phyloP scores from a whole-genome alignment of 345 rosid genomes.

The Clausena lansium region DNA sequence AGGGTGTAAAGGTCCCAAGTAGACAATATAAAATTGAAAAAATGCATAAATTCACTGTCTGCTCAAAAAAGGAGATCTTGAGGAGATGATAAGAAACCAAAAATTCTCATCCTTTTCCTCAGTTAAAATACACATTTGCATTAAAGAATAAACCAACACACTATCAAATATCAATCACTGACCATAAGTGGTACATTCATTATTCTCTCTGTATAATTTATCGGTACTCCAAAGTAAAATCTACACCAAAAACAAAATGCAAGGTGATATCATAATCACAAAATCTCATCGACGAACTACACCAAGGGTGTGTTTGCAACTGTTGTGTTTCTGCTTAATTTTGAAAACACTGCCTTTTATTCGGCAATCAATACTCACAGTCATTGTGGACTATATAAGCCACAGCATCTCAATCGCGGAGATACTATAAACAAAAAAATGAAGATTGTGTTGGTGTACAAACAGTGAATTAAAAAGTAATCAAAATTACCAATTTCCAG shows the following conservation, averaged over 20 bases:
- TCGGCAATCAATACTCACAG: no score
- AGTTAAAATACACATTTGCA: background rate
- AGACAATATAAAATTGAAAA: background rate
- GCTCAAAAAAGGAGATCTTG: background rate
- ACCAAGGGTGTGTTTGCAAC: no score
- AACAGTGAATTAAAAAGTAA: background rate
- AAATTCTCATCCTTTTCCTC: background rate
- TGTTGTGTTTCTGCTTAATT: no score
- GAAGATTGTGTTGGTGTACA: background rate
- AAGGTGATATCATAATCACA: background rate
- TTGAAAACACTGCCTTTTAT: no score
- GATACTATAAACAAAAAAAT: no score
- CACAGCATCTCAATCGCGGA: no score
- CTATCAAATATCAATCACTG: background rate
- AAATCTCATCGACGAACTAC: background rate
- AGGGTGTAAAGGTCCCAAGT: background rate
- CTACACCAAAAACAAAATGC: background rate
- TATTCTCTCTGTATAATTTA: background rate
- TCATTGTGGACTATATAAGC: no score
- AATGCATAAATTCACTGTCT: background rate
- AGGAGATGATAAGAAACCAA: background rate
- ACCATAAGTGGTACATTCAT: background rate
- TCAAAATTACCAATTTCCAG: conserved; percentile 68
- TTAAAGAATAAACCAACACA: background rate
- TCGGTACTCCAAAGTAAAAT: background rate